These are phyloP conservation scores for Ophiobolus disseminans DNA, from an alignment of 2,329 filamentous ascomycete species.

Conservation along the genomic window DNA sequence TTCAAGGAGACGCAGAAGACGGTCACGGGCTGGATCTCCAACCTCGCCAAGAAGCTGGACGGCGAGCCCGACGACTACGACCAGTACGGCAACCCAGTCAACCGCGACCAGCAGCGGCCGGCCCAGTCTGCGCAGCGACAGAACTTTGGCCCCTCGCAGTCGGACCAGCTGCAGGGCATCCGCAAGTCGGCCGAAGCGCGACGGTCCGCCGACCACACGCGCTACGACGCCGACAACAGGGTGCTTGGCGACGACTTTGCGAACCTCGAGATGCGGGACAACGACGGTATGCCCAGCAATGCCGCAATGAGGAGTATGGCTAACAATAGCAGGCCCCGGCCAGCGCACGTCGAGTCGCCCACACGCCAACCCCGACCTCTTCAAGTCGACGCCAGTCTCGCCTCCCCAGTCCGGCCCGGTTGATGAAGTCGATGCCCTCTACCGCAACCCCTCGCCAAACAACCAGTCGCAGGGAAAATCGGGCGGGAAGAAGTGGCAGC, in stretches of 20 bases:
- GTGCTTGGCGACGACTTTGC: constrained; percentile 90
- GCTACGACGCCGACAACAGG: constrained; percentile 93
- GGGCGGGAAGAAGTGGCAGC: constrained; percentile 97
- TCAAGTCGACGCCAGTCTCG: constrained; percentile 69
- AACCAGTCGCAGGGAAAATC: constrained; percentile 40
- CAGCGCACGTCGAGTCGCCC: constrained; percentile 67
- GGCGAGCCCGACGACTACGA: constrained; percentile 74
- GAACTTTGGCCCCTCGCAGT: constrained; percentile 49
- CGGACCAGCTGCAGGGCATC: constrained; percentile 50
- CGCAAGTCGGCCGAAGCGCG: constrained; percentile 52
- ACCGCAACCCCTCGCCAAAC: constrained; percentile 59
- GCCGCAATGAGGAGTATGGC: neutral
- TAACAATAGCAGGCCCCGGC: constrained; percentile 53
- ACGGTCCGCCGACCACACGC: constrained; percentile 84
- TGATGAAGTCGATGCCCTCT: constrained; percentile 80
- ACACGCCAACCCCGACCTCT: constrained; percentile 78
- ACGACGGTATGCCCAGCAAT: constrained; percentile 57
- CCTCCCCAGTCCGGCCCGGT: constrained; percentile 66
- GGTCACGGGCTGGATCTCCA: constrained; percentile 91
- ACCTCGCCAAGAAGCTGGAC: constrained; percentile 90
- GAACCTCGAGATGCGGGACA: constrained; percentile 67
- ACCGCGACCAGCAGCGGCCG: constrained; percentile 15
- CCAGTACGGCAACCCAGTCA: constrained; percentile 59
- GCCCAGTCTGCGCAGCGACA: constrained; percentile 42
- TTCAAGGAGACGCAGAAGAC: constrained; percentile 93